phyloP scores from a whole-genome alignment of 345 rosid species.

The Bretschneidera sinensis region DNA sequence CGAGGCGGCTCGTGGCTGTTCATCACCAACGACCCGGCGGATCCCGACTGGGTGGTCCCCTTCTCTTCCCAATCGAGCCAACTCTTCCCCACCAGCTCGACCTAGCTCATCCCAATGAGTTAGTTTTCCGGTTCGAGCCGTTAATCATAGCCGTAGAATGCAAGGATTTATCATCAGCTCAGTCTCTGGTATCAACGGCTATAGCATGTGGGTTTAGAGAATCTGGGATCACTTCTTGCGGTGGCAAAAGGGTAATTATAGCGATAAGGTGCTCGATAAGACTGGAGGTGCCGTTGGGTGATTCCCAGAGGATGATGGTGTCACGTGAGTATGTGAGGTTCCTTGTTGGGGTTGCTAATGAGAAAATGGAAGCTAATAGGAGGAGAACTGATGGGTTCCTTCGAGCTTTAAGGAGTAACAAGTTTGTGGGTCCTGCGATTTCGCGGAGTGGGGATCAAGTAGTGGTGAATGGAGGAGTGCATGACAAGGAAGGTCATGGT shows the following conservation, averaged over 20 bases:
- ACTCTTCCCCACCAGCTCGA: neutral
- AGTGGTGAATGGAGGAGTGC: constrained; percentile 17
- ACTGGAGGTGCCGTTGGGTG: constrained; percentile 84
- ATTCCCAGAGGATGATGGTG: constrained; percentile 42
- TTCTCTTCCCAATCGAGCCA: constrained; percentile 43
- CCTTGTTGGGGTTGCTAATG: constrained; percentile 66
- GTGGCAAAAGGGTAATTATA: constrained; percentile 64
- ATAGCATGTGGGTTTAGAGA: constrained; percentile 75
- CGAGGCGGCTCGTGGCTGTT: constrained; percentile 85
- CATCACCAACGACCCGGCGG: constrained; percentile 65
- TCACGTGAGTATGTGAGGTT: constrained; percentile 62
- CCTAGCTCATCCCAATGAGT: constrained; percentile 23
- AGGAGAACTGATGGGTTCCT: constrained; percentile 62
- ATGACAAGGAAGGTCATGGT: constrained; percentile 13
- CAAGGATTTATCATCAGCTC: constrained; percentile 57
- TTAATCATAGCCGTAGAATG: constrained; percentile 81
- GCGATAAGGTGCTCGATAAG: constrained; percentile 83
- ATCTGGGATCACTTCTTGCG: constrained; percentile 78
- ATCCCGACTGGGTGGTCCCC: constrained; percentile 42
- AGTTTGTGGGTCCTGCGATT: constrained; percentile 21
- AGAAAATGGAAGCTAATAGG: constrained; percentile 82
- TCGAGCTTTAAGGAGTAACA: constrained; percentile 32
- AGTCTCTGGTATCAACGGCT: constrained; percentile 60
- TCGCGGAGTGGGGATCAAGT: constrained; percentile 4
- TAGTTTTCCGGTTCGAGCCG: constrained; percentile 86